phyloP scores from a whole-genome alignment of 2,329 filamentous ascomycete genomes.

The Aureobasidium sp. region DNA sequence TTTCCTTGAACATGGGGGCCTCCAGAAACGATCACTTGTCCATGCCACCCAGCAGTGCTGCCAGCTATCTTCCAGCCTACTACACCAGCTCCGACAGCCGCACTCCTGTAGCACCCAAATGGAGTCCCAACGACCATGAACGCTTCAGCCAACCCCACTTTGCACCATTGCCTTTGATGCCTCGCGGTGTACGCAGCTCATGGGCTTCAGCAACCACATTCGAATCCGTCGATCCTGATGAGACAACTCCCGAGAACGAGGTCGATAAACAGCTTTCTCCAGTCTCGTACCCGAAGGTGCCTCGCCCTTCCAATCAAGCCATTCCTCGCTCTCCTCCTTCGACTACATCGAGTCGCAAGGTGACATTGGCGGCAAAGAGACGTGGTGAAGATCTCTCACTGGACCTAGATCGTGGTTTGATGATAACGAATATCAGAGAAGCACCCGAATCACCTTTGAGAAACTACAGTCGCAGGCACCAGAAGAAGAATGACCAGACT shows the following conservation, averaged over 20 bases:
- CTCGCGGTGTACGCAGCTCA: not conserved
- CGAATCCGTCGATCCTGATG: conserved; percentile 39
- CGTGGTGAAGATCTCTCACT: not conserved
- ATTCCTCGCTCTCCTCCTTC: conserved; percentile 32
- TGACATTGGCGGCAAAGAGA: not conserved
- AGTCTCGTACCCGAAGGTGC: conserved; percentile 43
- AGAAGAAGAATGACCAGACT: not conserved
- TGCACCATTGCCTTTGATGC: not conserved
- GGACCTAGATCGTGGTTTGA: not conserved
- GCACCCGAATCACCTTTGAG: conserved; percentile 24
- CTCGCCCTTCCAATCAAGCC: conserved; percentile 40
- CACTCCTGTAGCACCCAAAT: conserved; percentile 19
- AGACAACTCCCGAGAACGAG: conserved; percentile 41
- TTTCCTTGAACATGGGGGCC: not conserved
- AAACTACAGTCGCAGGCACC: conserved; percentile 23
- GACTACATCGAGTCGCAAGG: conserved; percentile 3
- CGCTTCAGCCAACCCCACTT: conserved; percentile 9
- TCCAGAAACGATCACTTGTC: conserved; percentile 11
- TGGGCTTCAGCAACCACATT: conserved; percentile 36
- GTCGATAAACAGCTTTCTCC: conserved; percentile 37
- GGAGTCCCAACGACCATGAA: conserved; percentile 8
- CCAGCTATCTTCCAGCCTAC: conserved; percentile 25
- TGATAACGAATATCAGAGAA: conserved; percentile 17
- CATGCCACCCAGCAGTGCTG: conserved; percentile 18
- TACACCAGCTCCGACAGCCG: conserved; percentile 27